phyloP scores from a whole-genome alignment of 305 asterid genomes.

The Fraxinus albicans region DNA sequence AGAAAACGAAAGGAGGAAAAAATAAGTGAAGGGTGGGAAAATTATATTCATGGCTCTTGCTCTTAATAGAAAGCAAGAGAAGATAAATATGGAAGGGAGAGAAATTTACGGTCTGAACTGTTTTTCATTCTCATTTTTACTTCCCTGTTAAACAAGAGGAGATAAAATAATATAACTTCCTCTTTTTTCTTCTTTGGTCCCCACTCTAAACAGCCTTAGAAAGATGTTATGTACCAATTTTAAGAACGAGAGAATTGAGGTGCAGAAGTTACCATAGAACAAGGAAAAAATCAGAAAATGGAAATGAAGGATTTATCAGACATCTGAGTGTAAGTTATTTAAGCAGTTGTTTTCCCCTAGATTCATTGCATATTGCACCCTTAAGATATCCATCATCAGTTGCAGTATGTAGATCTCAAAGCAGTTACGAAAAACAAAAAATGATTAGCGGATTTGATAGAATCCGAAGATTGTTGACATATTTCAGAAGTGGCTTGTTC shows the following conservation, averaged over 20 bases:
- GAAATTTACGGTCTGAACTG: neutral
- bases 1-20: neutral
- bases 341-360: neutral
- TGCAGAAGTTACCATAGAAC: neutral
- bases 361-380: conserved; percentile 10
- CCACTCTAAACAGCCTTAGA: neutral
- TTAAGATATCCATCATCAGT: conserved; percentile 19
- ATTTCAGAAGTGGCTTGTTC: conserved; percentile 2
- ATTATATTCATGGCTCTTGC: conserved; percentile 8
- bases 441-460: neutral
- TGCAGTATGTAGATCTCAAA: neutral
- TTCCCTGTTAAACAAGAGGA: neutral
- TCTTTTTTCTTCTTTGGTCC: neutral
- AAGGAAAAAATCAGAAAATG: neutral
- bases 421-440: conserved; percentile 1
- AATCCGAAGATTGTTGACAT: neutral
- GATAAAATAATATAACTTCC: neutral
- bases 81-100: neutral
- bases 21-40: neutral
- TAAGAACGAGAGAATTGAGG: neutral
- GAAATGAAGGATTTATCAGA: neutral
- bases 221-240: neutral
- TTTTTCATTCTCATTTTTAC: neutral
- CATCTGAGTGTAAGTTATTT: conserved; percentile 7
- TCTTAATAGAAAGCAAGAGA: neutral